Evolutionary conservation across 2,329 filamentous ascomycete genomes (phyloP).

Genomic region (Beauveria australis): DNA sequence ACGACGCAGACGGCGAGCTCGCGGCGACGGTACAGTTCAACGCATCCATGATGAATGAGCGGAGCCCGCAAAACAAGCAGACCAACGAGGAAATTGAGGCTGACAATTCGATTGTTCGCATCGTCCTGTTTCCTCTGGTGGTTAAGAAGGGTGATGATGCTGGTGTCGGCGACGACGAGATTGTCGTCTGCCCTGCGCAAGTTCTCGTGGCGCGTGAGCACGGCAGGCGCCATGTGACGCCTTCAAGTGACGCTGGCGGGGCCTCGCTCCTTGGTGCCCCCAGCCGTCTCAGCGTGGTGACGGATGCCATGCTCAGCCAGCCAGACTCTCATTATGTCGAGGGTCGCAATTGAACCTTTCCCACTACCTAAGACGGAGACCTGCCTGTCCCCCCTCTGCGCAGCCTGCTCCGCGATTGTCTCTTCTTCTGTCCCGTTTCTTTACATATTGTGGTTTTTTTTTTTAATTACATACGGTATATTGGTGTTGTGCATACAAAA

Average conservation of each 20-base stretch:
- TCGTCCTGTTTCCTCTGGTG: slow-evolving; percentile 92
- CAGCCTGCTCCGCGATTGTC: slow-evolving; percentile 13
- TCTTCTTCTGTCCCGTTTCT: neutral
- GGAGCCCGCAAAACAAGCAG: slow-evolving; percentile 52
- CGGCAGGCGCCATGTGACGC: slow-evolving; percentile 31
- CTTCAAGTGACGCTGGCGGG: slow-evolving; percentile 45
- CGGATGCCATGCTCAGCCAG: slow-evolving; percentile 23
- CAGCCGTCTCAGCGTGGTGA: slow-evolving; percentile 29
- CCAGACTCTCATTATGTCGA: slow-evolving; percentile 24
- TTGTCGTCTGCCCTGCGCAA: slow-evolving; percentile 90
- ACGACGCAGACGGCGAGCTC: slow-evolving; percentile 87
- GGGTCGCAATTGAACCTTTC: slow-evolving; percentile 21
- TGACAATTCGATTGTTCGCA: slow-evolving; percentile 69
- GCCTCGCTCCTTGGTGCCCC: slow-evolving; percentile 31
- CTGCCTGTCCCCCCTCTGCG: slow-evolving; percentile 12
- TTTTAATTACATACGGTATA: neutral
- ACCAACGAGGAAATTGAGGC: slow-evolving; percentile 74
- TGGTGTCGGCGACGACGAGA: slow-evolving; percentile 84
- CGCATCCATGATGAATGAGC: slow-evolving; percentile 88
- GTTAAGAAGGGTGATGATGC: slow-evolving; percentile 90
- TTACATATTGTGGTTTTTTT: neutral
- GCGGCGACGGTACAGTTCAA: slow-evolving; percentile 86
- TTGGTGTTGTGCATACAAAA: slow-evolving; percentile 2
- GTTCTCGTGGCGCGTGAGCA: slow-evolving; percentile 64
- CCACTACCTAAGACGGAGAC: slow-evolving; percentile 3